Evolutionary conservation across 2,329 filamentous ascomycete genomes (phyloP), one percentile per base, ranked within the genome.

Genomic region (Zasmidium citrigriseum): DNA sequence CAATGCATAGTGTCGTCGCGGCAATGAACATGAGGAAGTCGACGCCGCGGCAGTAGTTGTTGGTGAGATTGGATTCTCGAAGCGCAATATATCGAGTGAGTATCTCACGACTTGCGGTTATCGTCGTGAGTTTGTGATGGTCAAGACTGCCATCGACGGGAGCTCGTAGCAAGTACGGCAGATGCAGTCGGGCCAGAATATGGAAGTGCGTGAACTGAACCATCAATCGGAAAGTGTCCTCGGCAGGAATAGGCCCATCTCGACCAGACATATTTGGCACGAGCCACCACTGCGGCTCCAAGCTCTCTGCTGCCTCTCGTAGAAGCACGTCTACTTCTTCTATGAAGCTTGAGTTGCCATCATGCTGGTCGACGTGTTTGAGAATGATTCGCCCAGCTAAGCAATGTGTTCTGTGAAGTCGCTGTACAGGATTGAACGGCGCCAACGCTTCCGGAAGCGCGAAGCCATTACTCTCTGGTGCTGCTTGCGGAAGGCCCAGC

Each of bases 1-100:
- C 51, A 23, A 46, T 21, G 16, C 51, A 45, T 7, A 53, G 20
- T 14, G 38, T 53, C 10, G 27, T 23, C 24, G 51, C 18, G 16
- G 51, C 51, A 46, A 53, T 44, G 51, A 53, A 53, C 51, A 53
- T 53, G 7, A 53, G 38, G 22, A 53, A 53, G 51, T 53, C 51
- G 25, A 53, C 45, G 3, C 51, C 51, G 3, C 51, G 51, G 20
- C 51, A 53, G 38, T 53, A 53, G 21, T 46, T 53, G 34, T 4
- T 12, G 18, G 51, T 53, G 14, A 22, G 12, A 2, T 22, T 45
- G 7, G 45, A 44, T 18, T 22, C 38, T 27, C 38, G 4, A 23
- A 53, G 45, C 11, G 51, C 34, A 11, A 53, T 1, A 16, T 53
- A 53, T 22, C 51, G n/a, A 2, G 21, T 24, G 21, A 53, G 22